Evolutionary conservation across 2,329 filamentous ascomycete genomes (phyloP).

Genomic region (Phoma sp.): DNA sequence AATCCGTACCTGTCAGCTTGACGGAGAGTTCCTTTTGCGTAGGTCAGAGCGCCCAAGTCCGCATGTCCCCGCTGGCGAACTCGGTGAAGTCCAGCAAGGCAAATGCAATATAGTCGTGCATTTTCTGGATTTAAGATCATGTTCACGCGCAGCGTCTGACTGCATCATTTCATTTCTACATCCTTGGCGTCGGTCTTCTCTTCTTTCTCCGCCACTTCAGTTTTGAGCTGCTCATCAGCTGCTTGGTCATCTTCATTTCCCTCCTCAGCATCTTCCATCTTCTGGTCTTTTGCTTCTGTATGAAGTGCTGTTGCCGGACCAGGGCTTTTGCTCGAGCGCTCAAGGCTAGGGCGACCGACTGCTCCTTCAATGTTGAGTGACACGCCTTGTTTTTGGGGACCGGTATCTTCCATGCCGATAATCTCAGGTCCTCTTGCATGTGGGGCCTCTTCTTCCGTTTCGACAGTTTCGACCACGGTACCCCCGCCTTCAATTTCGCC

Average conservation of each 20-base stretch:
- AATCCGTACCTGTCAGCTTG: neutral
- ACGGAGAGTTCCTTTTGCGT: neutral
- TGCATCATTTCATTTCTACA: constrained; percentile 33
- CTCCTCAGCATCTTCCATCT: constrained; percentile 27
- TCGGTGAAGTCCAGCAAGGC: neutral
- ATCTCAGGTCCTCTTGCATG: constrained; percentile 84
- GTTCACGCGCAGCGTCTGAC: constrained; percentile 5
- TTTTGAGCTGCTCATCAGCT: constrained; percentile 18
- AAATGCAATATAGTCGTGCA: neutral
- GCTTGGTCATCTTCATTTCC: constrained; percentile 22
- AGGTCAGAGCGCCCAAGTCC: neutral
- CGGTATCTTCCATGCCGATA: constrained; percentile 86
- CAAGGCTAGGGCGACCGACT: constrained; percentile 43
- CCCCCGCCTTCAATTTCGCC: constrained; percentile 39
- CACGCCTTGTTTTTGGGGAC: constrained; percentile 71
- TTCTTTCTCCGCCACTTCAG: constrained; percentile 21
- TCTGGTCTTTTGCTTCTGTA: constrained; percentile 26
- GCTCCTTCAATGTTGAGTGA: constrained; percentile 45
- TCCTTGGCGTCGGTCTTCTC: constrained; percentile 19
- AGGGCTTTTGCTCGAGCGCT: constrained; percentile 37
- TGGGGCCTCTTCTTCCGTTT: constrained; percentile 64
- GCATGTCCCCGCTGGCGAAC: neutral
- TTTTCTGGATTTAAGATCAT: neutral
- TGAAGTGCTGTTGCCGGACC: constrained; percentile 8
- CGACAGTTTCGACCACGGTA: constrained; percentile 43